Base-by-base conservation (phyloP, 1,139 yeast species). In the Saccharomyces hybrid region DNA sequence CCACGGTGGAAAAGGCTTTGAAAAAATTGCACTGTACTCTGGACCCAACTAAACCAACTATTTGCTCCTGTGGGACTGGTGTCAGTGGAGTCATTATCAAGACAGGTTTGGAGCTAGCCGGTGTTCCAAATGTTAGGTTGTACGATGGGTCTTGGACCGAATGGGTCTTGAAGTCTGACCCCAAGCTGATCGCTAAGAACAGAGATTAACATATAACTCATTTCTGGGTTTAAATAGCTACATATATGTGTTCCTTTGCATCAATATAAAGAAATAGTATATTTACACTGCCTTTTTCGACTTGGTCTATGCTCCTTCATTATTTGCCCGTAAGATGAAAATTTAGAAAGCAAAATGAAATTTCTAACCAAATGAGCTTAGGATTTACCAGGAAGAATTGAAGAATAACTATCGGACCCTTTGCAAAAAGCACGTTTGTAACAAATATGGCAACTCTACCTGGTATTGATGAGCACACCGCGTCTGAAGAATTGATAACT, bases 101-200 rank as follows among this genome's bases (percentile, higher is more conserved):
- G 69, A 76, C 84, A 26, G 95, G 88, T 2, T 72, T 88, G 47
- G 82, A 83, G 52, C 75, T 80, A 24, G 81, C 86, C 1, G 84
- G 83, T 0, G 65, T 75, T 28, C 70, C 75, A 34, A 66, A 73
- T 21, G 76, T 89, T 19, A 79, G 82, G 53, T 85, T 93, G 6
- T 93, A 91, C 64, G 99, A 93, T 66, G 99, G 99, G 4, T 84
- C 95, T 53, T 93, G 98, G 99, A 87, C 96, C 8, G 78, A 75
- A 59, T 75, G 75, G 69, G 76, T 71, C 8, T 62, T 69, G 51
- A 67, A 75, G 62, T 66, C 71, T 12, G 70, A 66, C 28, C 65
- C 71, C 29, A 63, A 63, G n/a, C 58, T 68, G 32, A 61, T 72
- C 42, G 67, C 69, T 1, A 68, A 66, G 48, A 70, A 69, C 9